phyloP scores from a whole-genome alignment of 805 yeast species.

The Zygosaccharomyces bisporus region DNA sequence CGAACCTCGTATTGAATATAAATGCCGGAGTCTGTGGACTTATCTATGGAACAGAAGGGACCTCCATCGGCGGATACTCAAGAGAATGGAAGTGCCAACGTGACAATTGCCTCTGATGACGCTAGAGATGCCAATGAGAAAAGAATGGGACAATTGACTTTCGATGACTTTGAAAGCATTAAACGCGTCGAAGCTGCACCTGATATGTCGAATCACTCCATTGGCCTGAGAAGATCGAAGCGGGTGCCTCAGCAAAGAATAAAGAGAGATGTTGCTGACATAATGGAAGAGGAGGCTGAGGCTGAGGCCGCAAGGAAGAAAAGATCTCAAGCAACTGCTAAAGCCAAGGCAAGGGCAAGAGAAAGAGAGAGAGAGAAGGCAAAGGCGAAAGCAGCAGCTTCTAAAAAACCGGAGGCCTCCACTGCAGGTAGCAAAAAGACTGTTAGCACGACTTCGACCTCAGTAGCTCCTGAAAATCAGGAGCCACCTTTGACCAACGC shows the following conservation, averaged over 20 bases:
- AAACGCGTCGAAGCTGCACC: constrained; percentile 20
- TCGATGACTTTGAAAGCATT: constrained; percentile 30
- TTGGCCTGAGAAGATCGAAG: constrained; percentile 26
- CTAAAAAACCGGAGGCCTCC: constrained; percentile 4
- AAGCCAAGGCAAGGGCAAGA: constrained; percentile 14
- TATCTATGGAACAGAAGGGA: constrained; percentile 5
- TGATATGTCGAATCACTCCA: constrained; percentile 11
- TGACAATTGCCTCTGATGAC: constrained; percentile 2
- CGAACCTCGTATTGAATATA: constrained; percentile 1
- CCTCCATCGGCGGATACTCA: constrained; percentile 15
- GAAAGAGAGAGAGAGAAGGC: constrained; percentile 16
- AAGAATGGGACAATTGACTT: constrained; percentile 26
- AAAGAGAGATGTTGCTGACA: constrained; percentile 15
- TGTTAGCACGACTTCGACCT: neutral
- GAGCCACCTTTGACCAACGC: constrained; percentile 23
- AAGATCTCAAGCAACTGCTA: constrained; percentile 12
- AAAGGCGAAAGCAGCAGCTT: constrained; percentile 8
- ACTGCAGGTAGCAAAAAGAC: constrained; percentile 2
- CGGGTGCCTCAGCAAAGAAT: constrained; percentile 26
- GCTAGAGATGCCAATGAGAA: constrained; percentile 9
- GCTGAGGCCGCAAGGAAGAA: constrained; percentile 13
- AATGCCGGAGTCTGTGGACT: constrained; percentile 9
- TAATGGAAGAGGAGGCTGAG: constrained; percentile 19
- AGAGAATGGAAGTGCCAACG: constrained; percentile 6
- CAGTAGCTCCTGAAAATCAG: constrained; percentile 14